Percentiles rank a stretch among this genome's conserved stretches.
Conservation (phyloP, 306 rosid genomes). For the Sindora glabra region DNA sequence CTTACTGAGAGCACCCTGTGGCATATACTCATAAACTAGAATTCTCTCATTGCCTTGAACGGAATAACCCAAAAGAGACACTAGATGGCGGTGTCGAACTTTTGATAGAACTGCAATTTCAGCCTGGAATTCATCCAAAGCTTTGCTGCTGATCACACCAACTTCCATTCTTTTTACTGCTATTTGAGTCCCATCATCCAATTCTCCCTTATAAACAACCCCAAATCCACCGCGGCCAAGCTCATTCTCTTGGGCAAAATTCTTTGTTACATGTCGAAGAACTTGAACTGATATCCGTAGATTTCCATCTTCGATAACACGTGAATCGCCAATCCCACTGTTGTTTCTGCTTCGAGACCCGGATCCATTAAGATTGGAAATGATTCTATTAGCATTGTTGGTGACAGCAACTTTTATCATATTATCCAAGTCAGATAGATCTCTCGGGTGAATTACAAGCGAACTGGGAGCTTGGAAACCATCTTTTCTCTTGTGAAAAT, state of each 20-base stretch:
- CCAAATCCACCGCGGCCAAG: conserved; percentile 98
- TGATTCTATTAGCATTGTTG: conserved; percentile 41
- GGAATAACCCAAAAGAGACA: conserved; percentile 81
- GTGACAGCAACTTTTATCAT: conserved; percentile 62
- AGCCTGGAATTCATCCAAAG: conserved; percentile 89
- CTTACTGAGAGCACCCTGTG: conserved; percentile 95
- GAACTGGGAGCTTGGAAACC: conserved; percentile 42
- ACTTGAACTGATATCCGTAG: conserved; percentile 88
- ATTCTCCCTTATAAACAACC: conserved; percentile 86
- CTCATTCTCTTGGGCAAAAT: conserved; percentile 87
- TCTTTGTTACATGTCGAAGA: conserved; percentile 73
- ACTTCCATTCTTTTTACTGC: conserved; percentile 97
- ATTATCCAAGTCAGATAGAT: conserved; percentile 72
- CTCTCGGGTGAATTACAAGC: conserved; percentile 81
- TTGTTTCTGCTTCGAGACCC: conserved; percentile 60
- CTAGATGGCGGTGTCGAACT: conserved; percentile 94
- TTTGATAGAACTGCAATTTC: conserved; percentile 94
- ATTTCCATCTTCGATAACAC: conserved; percentile 84
- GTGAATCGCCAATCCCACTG: conserved; percentile 64
- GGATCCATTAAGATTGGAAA: conserved; percentile 51
- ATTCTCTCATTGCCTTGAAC: conserved; percentile 73
- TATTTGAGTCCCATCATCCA: conserved; percentile 89
- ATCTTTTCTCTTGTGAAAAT: conserved; percentile 48
- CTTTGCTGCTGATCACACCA: conserved; percentile 68
- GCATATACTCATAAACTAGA: conserved; percentile 89